phyloP scores from a whole-genome alignment of 169 alveolate species.

The Miamiensis avidus region DNA sequence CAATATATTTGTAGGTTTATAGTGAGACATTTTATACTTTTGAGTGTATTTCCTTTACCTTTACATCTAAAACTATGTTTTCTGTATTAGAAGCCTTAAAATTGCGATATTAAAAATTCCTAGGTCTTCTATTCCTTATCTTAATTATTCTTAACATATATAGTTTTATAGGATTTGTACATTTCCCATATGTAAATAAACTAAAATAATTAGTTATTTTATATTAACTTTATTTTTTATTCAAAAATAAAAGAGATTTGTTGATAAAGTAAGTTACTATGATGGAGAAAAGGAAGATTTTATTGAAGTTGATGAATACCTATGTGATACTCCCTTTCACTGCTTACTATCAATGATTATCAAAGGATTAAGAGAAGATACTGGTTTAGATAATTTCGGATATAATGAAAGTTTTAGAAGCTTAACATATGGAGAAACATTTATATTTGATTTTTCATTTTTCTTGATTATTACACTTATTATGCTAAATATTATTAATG shows the following conservation, averaged over 20 bases:
- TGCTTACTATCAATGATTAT: constrained; percentile 55
- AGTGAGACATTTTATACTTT: constrained; percentile 28
- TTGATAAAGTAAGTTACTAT: constrained; percentile 19
- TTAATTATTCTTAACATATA: constrained; percentile 37
- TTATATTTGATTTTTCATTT: constrained; percentile 63
- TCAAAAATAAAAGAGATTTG: not conserved
- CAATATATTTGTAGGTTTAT: not conserved
- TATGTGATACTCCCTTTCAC: constrained; percentile 60
- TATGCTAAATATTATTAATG: constrained; percentile 54
- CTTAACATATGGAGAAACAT: constrained; percentile 45
- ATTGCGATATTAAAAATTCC: constrained; percentile 38
- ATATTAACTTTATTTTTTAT: no score
- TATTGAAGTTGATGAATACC: constrained; percentile 31
- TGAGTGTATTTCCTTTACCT: constrained; percentile 33
- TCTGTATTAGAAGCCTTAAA: constrained; percentile 41
- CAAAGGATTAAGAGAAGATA: constrained; percentile 61
- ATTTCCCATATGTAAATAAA: constrained; percentile 39
- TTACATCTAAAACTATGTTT: constrained; percentile 37
- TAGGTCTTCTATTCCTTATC: constrained; percentile 35
- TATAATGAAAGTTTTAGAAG: constrained; percentile 41
- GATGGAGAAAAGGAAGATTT: not conserved
- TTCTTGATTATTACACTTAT: constrained; percentile 55
- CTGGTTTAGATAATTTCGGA: constrained; percentile 59
- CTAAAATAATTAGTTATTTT: constrained; percentile 32
- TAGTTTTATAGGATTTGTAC: constrained; percentile 38